Percentiles rank a stretch among this genome's conserved stretches.
Evolutionary conservation across 2,329 filamentous ascomycete genomes (phyloP).

Genomic region (Xylaria sp.): DNA sequence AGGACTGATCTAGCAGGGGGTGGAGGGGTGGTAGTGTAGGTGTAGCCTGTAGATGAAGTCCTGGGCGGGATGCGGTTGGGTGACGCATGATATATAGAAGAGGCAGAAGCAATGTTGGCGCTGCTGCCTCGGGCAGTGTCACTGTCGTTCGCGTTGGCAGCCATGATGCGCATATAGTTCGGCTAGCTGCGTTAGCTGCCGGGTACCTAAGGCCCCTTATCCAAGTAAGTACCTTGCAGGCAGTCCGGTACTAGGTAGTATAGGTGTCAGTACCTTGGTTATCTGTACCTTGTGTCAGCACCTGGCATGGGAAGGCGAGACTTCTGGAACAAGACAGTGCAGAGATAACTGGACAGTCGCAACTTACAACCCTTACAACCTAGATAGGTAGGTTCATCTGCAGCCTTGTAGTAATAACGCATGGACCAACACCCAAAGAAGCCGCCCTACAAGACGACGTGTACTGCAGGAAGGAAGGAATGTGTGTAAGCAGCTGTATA

Average conservation of each 20-base stretch:
- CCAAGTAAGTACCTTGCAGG: not conserved
- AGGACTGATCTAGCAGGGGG: constrained; percentile 57
- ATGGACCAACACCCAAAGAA: not conserved
- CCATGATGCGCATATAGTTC: constrained; percentile 32
- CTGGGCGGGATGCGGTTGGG: constrained; percentile 77
- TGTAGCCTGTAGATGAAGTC: constrained; percentile 73
- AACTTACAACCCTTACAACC: not conserved
- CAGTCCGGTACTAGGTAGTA: not conserved
- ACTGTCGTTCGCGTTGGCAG: constrained; percentile 36
- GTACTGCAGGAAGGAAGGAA: no score
- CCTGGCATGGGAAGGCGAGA: not conserved
- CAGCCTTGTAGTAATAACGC: no score
- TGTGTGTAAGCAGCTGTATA: not conserved
- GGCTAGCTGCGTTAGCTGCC: constrained; percentile 4
- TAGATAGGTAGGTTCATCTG: not conserved
- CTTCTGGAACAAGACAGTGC: not conserved
- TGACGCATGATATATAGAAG: constrained; percentile 54
- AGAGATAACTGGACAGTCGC: constrained; percentile 1
- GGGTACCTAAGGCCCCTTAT: not conserved
- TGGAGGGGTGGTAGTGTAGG: constrained; percentile 52
- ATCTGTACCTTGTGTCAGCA: not conserved
- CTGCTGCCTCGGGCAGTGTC: constrained; percentile 8
- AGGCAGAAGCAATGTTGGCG: constrained; percentile 4
- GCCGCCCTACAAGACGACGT: not conserved
- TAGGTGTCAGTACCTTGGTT: not conserved